Base-by-base conservation (phyloP, 352 stramenopile genomes). In the Pythium chondricola region DNA sequence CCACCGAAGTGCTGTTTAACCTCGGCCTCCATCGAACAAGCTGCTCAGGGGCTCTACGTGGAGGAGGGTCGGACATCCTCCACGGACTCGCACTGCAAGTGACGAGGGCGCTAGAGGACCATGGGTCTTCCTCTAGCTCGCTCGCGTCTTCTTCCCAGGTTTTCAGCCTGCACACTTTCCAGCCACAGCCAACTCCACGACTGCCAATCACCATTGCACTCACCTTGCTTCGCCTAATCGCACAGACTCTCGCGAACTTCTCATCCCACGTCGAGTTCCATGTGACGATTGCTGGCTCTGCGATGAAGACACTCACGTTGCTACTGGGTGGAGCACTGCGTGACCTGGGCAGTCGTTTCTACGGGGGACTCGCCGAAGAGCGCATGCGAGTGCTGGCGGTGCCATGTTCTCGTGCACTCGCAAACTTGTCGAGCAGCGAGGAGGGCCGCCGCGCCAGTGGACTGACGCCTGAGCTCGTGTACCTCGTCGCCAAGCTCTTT, bases 401-500 rank as follows among this genome's bases (percentile, higher is more conserved):
- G 0, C 58, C 74, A 2, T 87, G 76, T 31, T 84, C 76, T 0
- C 65, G 81, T 31, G 64, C 71, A 2, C 52, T 92, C 0, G 71
- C 63, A 0, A 92, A 92, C 49, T 76, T 92, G 37, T 87, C 81
- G 0, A 74, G 71, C n/a, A 83, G 71, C 40, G 56, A 64, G 7
- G 77, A 92, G 11, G 43, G 82, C 14, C 72, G 73, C 13, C 56
- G 60, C 1, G 61, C 75, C 10, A 67, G 64, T 24, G n/a, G n/a
- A n/a, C 85, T 88, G 40, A 39, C 56, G 16, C 46, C 65, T 3
- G 75, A 88, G 2, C 62, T 86, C 14, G 68, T 89, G 36, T 56
- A 79, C 10, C 55, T 87, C 44, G 63, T 71, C 0, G 72, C 69
- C 3, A 63, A 67, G 7, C 48, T 88, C 4, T 63, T 71, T 18